phyloP scores from a whole-genome alignment of 1,284 basidiomycete species.

The Cryptococcus hybrid region DNA sequence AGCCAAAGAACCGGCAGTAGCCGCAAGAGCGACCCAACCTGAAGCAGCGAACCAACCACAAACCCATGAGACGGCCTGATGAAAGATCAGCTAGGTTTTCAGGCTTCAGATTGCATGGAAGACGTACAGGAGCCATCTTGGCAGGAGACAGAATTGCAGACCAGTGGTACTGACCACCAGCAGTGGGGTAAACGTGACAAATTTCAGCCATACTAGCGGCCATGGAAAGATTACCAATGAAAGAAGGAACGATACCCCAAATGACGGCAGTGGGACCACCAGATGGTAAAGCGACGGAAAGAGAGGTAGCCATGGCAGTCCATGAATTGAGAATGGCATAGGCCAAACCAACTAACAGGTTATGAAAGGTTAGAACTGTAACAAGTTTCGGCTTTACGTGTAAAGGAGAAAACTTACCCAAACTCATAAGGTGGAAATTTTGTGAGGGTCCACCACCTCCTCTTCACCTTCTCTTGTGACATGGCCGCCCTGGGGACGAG shows the following conservation, averaged over 20 bases:
- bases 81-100: not conserved
- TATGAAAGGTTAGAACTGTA: too few relatives aligned
- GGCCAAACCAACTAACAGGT: conserved; percentile 33
- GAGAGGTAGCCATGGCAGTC: conserved; percentile 29
- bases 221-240: conserved; percentile 41
- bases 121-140: conserved; percentile 24
- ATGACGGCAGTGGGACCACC: conserved; percentile 47
- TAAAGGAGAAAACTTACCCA: conserved; percentile 12
- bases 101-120: too few relatives aligned
- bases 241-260: conserved; percentile 46
- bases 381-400: not conserved
- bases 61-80: conserved; percentile 21
- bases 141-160: conserved; percentile 39
- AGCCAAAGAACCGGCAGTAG: conserved; percentile 33
- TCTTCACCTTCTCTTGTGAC: not conserved
- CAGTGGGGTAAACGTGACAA: conserved; percentile 30
- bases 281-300: conserved; percentile 33
- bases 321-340: conserved; percentile 32
- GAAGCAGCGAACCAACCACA: conserved; percentile 38
- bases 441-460: conserved; percentile 8
- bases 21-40: conserved; percentile 49
- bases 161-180: conserved; percentile 52
- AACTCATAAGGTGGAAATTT: conserved; percentile 21
- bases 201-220: conserved; percentile 47
- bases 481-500: conserved; percentile 1